Conservation (phyloP, 1,284 basidiomycete species). For the Hemileia vastatrix region DNA sequence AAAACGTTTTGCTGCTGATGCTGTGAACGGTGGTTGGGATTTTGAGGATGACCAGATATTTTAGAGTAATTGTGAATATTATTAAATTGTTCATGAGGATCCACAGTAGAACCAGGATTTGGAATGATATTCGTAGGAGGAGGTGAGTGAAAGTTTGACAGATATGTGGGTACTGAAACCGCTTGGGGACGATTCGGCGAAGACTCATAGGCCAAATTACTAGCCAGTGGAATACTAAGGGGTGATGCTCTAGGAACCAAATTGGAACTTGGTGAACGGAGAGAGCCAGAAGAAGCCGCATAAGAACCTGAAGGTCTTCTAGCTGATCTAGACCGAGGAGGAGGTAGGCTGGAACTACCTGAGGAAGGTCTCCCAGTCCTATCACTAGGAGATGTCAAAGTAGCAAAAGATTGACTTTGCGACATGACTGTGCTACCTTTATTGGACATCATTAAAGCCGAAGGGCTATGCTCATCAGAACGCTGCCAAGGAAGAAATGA, state of each 20-base stretch:
- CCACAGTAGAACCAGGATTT: no score
- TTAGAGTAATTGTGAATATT: no score
- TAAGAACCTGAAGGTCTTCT: not conserved
- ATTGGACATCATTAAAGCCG: no score
- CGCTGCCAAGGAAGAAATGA: not conserved
- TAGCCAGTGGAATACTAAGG: not conserved
- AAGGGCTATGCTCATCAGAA: no score
- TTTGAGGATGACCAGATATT: slow-evolving; percentile 1
- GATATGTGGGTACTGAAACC: slow-evolving; percentile 2
- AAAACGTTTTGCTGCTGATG: not conserved
- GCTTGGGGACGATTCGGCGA: no score
- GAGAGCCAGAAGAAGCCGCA: not conserved
- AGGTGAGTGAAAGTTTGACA: not conserved
- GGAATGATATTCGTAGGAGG: not conserved
- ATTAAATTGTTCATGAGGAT: no score
- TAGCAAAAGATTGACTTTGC: not conserved
- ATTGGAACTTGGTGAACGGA: not conserved
- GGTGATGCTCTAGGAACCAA: not conserved
- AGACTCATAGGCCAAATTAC: not conserved
- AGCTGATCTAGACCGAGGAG: not conserved
- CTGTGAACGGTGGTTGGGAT: not conserved
- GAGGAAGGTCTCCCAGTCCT: not conserved
- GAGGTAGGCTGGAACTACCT: not conserved
- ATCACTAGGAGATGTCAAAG: not conserved
- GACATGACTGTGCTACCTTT: no score